Evolutionary conservation across 148 eudicot genomes (phyloP).

Genomic region (Amaranthus cruentus): DNA sequence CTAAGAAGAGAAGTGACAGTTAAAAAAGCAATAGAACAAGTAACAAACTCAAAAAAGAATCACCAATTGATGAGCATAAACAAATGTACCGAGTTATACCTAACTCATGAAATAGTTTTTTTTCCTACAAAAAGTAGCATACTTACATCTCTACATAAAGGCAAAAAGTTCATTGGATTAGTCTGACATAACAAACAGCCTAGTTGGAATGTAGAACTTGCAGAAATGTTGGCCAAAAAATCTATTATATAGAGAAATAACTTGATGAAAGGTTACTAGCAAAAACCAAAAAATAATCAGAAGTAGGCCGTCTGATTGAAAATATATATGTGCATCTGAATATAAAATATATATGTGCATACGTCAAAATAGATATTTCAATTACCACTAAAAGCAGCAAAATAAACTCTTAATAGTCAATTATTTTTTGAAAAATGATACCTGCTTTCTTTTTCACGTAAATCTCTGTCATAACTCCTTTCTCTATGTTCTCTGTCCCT

Average conservation of each 20-base stretch:
- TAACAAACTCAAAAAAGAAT: neutral
- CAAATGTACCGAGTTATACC: neutral
- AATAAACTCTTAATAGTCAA: neutral
- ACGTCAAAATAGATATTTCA: neutral
- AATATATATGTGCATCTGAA: neutral
- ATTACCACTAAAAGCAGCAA: neutral
- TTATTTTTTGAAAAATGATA: conserved; percentile 1
- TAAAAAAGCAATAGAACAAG: neutral
- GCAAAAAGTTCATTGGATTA: neutral
- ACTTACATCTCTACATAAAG: neutral
- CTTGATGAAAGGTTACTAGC: neutral
- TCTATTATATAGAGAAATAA: neutral
- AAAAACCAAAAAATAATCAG: neutral
- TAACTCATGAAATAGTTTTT: no score
- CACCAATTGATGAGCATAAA: neutral
- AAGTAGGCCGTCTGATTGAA: neutral
- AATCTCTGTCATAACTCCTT: conserved; percentile 17
- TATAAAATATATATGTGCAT: neutral
- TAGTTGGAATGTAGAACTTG: neutral
- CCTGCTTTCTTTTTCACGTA: conserved; percentile 33
- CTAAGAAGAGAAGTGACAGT: neutral
- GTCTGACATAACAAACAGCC: neutral
- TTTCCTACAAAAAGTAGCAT: no score
- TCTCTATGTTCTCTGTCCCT: conserved; percentile 29
- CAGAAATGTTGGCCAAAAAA: neutral